Conservation (phyloP, 371 early-diverging fungal genomes). For the Globomyces sp. region DNA sequence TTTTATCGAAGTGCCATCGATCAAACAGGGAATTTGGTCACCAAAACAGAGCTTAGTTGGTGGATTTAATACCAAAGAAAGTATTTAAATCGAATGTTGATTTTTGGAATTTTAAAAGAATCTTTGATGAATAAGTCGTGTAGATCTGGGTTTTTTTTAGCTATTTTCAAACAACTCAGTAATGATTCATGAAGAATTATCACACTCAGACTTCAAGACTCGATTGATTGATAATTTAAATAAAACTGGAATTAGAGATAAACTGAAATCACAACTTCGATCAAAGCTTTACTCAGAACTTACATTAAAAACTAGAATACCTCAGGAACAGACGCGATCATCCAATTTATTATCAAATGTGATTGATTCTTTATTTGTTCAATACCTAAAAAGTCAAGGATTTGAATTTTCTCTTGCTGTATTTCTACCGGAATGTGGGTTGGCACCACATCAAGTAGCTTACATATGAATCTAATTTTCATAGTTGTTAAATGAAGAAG, state of each 20-base stretch:
- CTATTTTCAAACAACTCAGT: too few relatives aligned
- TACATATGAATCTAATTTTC: constrained; percentile 1
- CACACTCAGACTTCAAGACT: background rate
- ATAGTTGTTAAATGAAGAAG: constrained; percentile 20
- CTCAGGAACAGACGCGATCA: background rate
- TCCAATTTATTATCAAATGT: constrained; percentile 25
- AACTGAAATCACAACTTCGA: constrained; percentile 15
- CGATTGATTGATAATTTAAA: constrained; percentile 1
- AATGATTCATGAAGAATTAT: background rate
- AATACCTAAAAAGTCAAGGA: constrained; percentile 37
- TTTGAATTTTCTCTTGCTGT: constrained; percentile 49
- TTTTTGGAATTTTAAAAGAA: too few relatives aligned
- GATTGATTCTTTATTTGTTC: constrained; percentile 42
- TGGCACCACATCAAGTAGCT: constrained; percentile 10
- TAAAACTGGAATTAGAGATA: constrained; percentile 9
- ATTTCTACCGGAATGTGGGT: constrained; percentile 48
- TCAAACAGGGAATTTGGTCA: too few relatives aligned
- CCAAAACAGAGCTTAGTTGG: too few relatives aligned
- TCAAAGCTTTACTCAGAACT: constrained; percentile 7
- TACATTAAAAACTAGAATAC: background rate
- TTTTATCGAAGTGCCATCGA: too few relatives aligned
- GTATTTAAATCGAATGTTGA: too few relatives aligned
- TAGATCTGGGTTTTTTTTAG: too few relatives aligned
- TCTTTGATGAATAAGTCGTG: too few relatives aligned
- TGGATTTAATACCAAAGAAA: too few relatives aligned